Conservation (phyloP, 177 flowering plant genomes). For the Vitis hybrid region DNA sequence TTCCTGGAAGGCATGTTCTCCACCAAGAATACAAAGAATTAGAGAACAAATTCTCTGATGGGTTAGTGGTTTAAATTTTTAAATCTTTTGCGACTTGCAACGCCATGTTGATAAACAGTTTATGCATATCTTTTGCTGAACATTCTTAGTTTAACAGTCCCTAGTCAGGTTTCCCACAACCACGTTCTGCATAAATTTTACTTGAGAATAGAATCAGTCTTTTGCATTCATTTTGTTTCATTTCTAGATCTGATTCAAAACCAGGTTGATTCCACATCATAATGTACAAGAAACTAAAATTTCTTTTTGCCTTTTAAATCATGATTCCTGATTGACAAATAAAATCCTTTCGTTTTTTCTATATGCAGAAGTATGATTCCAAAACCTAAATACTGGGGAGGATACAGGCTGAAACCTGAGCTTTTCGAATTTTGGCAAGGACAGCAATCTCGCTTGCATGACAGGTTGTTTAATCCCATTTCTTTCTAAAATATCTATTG, state of each 20-base stretch:
- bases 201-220: too few species aligned
- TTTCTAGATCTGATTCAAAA: too few species aligned
- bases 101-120: background rate
- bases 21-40: slow-evolving; percentile 60
- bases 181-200: background rate
- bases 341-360: background rate
- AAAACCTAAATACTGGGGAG: slow-evolving; percentile 89
- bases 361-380: slow-evolving; percentile 75
- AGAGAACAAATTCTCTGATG: slow-evolving; percentile 71
- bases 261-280: too few species aligned
- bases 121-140: background rate
- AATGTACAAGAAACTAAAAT: background rate
- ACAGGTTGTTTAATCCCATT: slow-evolving; percentile 48
- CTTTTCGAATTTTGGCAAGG: slow-evolving; percentile 95
- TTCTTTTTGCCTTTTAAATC: background rate
- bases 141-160: background rate
- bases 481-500: background rate
- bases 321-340: background rate
- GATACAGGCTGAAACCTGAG: slow-evolving; percentile 81
- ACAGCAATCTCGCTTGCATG: slow-evolving; percentile 86
- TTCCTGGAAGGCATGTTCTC: slow-evolving; percentile 76
- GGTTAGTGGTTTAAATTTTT: slow-evolving; percentile 42
- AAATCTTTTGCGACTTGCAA: background rate
- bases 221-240: too few species aligned
- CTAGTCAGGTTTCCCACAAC: background rate